phyloP scores from a whole-genome alignment of 2,329 filamentous ascomycete genomes.

The Xylariaceae sp. region DNA sequence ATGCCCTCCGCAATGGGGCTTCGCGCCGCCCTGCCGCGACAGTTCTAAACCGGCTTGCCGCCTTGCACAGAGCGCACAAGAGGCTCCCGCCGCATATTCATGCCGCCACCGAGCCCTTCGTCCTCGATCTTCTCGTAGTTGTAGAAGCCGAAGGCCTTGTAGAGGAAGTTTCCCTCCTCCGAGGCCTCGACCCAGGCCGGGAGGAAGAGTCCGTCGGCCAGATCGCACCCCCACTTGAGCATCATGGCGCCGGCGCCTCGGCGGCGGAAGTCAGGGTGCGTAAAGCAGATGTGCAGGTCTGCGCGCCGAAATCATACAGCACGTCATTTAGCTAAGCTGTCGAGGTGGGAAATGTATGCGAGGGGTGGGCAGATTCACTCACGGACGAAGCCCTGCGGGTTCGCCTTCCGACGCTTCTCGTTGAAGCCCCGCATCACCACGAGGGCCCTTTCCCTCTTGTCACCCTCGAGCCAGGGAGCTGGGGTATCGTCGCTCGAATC shows the following conservation, averaged over 20 bases:
- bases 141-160: conserved; percentile 28
- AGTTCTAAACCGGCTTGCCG: too few relatives aligned
- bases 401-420: conserved; percentile 22
- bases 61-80: too few relatives aligned
- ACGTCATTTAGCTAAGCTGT: background rate
- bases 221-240: conserved; percentile 26
- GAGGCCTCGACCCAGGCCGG: conserved; percentile 30
- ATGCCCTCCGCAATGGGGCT: too few relatives aligned
- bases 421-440: conserved; percentile 24
- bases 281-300: conserved; percentile 31
- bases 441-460: conserved; percentile 27
- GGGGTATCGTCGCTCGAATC: conserved; percentile 14
- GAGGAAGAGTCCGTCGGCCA: conserved; percentile 30
- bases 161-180: conserved; percentile 23
- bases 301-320: background rate
- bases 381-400: conserved; percentile 26
- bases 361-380: conserved; percentile 11
- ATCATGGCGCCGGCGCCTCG: conserved; percentile 28
- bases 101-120: conserved; percentile 1
- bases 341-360: background rate
- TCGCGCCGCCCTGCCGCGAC: too few relatives aligned
- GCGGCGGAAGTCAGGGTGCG: conserved; percentile 28
- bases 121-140: conserved; percentile 22
- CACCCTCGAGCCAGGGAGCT: conserved; percentile 21
- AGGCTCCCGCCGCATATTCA: conserved; percentile 5